Evolutionary conservation across 1,284 basidiomycete genomes (phyloP).

Genomic region (Ustilago shanxiensis): DNA sequence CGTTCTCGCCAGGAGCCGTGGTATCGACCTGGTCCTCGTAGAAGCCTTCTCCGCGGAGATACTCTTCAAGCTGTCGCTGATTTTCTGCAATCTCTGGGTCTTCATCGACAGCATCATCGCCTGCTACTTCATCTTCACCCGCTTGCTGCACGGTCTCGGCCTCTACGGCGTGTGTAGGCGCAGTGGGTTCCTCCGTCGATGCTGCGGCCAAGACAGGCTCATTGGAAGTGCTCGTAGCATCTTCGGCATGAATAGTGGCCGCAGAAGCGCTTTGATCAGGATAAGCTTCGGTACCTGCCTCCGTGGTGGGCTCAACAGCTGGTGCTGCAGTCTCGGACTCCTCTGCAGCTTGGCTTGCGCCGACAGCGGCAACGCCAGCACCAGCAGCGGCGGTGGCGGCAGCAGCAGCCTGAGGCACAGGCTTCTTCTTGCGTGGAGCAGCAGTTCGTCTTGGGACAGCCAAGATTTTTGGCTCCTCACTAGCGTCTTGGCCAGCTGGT

Average conservation of each 20-base stretch:
- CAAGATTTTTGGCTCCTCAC: constrained; percentile 50
- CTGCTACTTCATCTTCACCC: not conserved
- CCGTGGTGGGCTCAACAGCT: not conserved
- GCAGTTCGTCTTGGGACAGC: constrained; percentile 60
- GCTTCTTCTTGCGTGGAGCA: constrained; percentile 55
- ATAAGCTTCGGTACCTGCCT: not conserved
- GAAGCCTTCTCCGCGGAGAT: constrained; percentile 49
- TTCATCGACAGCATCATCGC: constrained; percentile 23
- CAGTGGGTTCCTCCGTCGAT: not conserved
- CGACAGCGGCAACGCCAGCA: constrained; percentile 9
- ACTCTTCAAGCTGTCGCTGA: constrained; percentile 53
- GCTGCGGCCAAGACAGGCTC: constrained; percentile 8
- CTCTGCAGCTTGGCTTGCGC: constrained; percentile 10
- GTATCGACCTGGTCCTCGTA: constrained; percentile 30
- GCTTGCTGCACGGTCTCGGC: not conserved
- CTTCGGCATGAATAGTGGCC: not conserved
- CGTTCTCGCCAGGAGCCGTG: constrained; percentile 11
- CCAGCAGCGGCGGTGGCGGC: constrained; percentile 16
- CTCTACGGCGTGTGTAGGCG: not conserved
- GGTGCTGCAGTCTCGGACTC: constrained; percentile 2
- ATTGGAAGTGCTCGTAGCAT: not conserved
- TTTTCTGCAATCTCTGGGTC: constrained; percentile 52
- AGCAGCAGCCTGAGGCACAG: constrained; percentile 24
- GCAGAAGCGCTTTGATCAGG: constrained; percentile 1
- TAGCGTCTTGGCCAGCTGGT: constrained; percentile 13